These are phyloP conservation scores for Nemania abortiva DNA, from an alignment of 2,329 filamentous ascomycete species.

Conservation along the genomic window DNA sequence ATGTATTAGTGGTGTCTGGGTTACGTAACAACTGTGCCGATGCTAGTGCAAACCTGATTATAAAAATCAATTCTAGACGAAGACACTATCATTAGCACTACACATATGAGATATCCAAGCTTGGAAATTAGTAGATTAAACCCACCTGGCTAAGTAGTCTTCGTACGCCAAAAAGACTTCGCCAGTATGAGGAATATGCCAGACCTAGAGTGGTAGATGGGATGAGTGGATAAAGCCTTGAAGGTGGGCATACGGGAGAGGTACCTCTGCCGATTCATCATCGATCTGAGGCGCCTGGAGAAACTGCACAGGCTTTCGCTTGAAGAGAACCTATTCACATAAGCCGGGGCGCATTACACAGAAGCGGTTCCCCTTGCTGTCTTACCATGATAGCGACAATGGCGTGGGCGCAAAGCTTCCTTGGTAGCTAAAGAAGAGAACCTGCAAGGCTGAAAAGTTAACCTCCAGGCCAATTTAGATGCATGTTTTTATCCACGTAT, in stretches of 20 bases:
- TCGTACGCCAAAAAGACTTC: slow-evolving; percentile 93
- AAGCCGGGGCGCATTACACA: slow-evolving; percentile 35
- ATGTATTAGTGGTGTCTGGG: slow-evolving; percentile 36
- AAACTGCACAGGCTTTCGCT: slow-evolving; percentile 93
- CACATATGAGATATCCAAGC: not conserved
- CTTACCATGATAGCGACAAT: slow-evolving; percentile 45
- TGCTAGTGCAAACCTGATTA: slow-evolving; percentile 74
- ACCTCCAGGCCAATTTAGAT: slow-evolving; percentile 35
- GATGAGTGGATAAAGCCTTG: slow-evolving; percentile 28
- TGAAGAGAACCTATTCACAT: slow-evolving; percentile 83
- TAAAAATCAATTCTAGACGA: slow-evolving; percentile 86
- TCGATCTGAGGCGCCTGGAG: slow-evolving; percentile 77
- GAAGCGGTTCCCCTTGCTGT: slow-evolving; percentile 6
- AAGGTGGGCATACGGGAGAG: slow-evolving; percentile 22
- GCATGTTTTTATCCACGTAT: not conserved
- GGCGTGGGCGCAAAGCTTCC: slow-evolving; percentile 37
- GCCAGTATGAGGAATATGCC: slow-evolving; percentile 89
- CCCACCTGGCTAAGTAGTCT: slow-evolving; percentile 84
- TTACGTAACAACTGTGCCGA: not conserved
- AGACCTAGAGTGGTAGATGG: slow-evolving; percentile 72
- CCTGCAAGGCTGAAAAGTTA: slow-evolving; percentile 58
- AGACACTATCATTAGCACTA: slow-evolving; percentile 49
- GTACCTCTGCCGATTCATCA: slow-evolving; percentile 86
- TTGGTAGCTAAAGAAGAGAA: slow-evolving; percentile 36
- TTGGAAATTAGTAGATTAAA: slow-evolving; percentile 21